Evolutionary conservation across 2,329 filamentous ascomycete species (phyloP).

Genomic region (Hypoxylon sp.): DNA sequence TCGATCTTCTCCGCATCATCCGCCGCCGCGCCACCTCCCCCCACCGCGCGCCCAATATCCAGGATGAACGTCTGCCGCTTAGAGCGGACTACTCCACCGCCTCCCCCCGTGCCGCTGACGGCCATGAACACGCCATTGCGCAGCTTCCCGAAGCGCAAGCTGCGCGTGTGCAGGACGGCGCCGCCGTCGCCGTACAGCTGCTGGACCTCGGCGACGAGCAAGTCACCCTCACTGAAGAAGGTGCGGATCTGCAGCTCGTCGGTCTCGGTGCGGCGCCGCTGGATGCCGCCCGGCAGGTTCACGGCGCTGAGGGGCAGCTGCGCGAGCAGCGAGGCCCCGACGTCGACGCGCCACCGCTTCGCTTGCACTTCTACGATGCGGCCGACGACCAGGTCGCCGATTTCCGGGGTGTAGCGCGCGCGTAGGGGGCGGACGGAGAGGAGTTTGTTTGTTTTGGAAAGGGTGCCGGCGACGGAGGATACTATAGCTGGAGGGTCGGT

Average conservation of each 20-base stretch:
- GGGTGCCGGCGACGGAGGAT: slow-evolving; percentile 89
- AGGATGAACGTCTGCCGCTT: slow-evolving; percentile 91
- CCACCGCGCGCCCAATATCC: slow-evolving; percentile 60
- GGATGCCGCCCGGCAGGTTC: slow-evolving; percentile 93
- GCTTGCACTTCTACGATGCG: slow-evolving; percentile 96
- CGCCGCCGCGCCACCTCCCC: slow-evolving; percentile 46
- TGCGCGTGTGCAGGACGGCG: slow-evolving; percentile 89
- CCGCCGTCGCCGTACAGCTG: slow-evolving; percentile 87
- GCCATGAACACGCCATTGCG: slow-evolving; percentile 91
- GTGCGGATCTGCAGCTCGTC: slow-evolving; percentile 97
- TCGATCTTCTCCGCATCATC: slow-evolving; percentile 78
- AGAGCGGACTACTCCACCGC: slow-evolving; percentile 85
- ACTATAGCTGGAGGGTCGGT: slow-evolving; percentile 77
- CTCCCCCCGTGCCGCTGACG: slow-evolving; percentile 85
- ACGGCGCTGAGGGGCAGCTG: slow-evolving; percentile 89
- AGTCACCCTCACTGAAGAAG: slow-evolving; percentile 96
- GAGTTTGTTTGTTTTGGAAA: slow-evolving; percentile 96
- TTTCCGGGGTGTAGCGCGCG: slow-evolving; percentile 94
- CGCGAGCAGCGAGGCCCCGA: slow-evolving; percentile 88
- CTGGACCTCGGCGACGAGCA: slow-evolving; percentile 96
- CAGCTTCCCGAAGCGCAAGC: slow-evolving; percentile 93
- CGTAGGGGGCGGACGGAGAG: slow-evolving; percentile 91
- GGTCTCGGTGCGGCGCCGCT: slow-evolving; percentile 91
- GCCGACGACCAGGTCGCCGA: slow-evolving; percentile 94
- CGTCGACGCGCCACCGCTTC: slow-evolving; percentile 94